These are phyloP conservation scores for Paxillus rubicundulus DNA, from an alignment of 768 basidiomycete genomes.

Conservation along the genomic window DNA sequence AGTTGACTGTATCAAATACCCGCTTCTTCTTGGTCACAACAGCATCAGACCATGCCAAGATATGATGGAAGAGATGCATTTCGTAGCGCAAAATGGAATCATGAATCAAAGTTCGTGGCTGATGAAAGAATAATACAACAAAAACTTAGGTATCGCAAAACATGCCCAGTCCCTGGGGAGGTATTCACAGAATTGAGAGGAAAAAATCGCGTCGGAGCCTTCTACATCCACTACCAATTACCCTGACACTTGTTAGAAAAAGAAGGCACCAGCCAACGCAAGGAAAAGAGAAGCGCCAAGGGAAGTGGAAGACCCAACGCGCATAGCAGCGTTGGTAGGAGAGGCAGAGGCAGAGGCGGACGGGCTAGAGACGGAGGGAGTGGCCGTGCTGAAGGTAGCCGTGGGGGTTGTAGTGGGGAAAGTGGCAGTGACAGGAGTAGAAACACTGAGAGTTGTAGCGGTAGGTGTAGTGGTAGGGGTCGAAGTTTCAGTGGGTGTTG, in stretches of 20 bases:
- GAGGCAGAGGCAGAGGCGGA: slow-evolving; percentile 13
- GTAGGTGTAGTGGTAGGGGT: slow-evolving; percentile 12
- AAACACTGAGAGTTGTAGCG: background rate
- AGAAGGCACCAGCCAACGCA: slow-evolving; percentile 20
- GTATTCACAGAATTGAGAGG: background rate
- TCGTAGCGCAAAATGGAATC: background rate
- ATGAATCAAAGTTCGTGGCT: slow-evolving; percentile 3
- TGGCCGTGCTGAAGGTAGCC: slow-evolving; percentile 33
- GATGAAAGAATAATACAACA: slow-evolving; percentile 19
- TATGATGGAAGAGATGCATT: background rate
- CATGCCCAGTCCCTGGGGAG: slow-evolving; percentile 6
- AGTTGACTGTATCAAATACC: no score
- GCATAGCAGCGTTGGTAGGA: slow-evolving; percentile 18
- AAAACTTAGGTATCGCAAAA: slow-evolving; percentile 10
- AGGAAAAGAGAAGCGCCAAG: slow-evolving; percentile 19
- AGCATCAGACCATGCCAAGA: background rate
- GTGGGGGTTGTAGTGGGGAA: slow-evolving; percentile 38
- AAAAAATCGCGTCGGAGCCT: slow-evolving; percentile 1
- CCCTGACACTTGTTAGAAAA: slow-evolving; percentile 12
- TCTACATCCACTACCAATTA: slow-evolving; percentile 5
- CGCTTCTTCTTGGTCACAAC: no score
- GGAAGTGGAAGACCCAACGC: slow-evolving; percentile 19
- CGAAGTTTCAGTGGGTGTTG: slow-evolving; percentile 18
- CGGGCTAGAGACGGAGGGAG: slow-evolving; percentile 10
- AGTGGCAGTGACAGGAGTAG: background rate